Evolutionary conservation across 106 monocot genomes (phyloP).

Genomic region (Triglochin maritima): DNA sequence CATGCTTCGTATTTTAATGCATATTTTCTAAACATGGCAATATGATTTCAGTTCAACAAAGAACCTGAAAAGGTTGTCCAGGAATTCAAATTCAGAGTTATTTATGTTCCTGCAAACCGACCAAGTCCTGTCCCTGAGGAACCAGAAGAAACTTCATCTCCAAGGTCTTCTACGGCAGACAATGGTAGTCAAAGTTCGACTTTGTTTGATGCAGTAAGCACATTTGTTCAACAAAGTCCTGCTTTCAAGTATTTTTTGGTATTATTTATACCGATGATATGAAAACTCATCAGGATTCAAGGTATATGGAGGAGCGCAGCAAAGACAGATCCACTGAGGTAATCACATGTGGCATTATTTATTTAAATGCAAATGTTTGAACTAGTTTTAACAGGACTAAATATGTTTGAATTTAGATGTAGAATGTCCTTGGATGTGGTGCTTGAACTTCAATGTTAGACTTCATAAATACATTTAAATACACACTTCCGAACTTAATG

Average conservation of each 20-base stretch:
- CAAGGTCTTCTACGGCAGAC: constrained; percentile 37
- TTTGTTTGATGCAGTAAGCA: constrained; percentile 57
- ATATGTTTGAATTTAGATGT: no score
- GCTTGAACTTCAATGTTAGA: no score
- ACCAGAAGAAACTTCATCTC: constrained; percentile 73
- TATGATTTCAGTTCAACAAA: constrained; percentile 65
- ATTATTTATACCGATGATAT: not conserved
- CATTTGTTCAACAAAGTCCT: no score
- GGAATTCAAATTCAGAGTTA: constrained; percentile 66
- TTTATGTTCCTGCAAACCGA: constrained; percentile 70
- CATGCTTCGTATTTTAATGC: no score
- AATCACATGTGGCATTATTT: not conserved
- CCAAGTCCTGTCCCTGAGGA: constrained; percentile 86
- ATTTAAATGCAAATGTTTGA: no score
- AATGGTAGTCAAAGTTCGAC: constrained; percentile 36
- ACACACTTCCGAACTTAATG: no score
- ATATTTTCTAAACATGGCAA: no score
- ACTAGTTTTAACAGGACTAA: no score
- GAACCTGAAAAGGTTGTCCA: constrained; percentile 54
- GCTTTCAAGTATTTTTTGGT: no score
- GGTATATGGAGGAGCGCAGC: constrained; percentile 31
- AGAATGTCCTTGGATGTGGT: no score
- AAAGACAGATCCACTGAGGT: constrained; percentile 48
- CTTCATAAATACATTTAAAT: no score
- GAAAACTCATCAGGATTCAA: constrained; percentile 37